phyloP scores from a whole-genome alignment of 2,329 filamentous ascomycete genomes.

The Fusarium denticulatum region DNA sequence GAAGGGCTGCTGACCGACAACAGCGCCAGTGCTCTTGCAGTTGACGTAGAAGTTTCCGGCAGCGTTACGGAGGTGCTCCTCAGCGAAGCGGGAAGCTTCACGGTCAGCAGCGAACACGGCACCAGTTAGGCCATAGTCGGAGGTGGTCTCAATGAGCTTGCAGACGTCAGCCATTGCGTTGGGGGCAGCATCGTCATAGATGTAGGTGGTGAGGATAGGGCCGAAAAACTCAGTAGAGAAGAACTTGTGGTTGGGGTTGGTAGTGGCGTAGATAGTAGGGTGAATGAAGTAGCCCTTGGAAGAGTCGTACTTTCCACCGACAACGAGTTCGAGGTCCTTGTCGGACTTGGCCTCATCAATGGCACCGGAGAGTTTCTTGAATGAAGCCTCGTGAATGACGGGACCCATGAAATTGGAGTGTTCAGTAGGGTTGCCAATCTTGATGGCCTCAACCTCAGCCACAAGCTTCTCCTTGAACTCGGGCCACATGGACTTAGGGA shows the following conservation, averaged over 20 bases:
- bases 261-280: slow-evolving; percentile 83
- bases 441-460: slow-evolving; percentile 74
- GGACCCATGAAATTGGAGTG: slow-evolving; percentile 86
- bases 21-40: slow-evolving; percentile 80
- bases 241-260: slow-evolving; percentile 77
- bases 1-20: slow-evolving; percentile 79
- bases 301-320: slow-evolving; percentile 80
- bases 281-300: slow-evolving; percentile 84
- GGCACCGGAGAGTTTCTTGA: slow-evolving; percentile 79
- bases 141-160: slow-evolving; percentile 74
- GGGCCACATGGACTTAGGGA: slow-evolving; percentile 78
- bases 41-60: slow-evolving; percentile 90
- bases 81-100: slow-evolving; percentile 71
- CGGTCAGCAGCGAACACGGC: slow-evolving; percentile 79
- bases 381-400: slow-evolving; percentile 83
- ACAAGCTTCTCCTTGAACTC: slow-evolving; percentile 74
- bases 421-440: slow-evolving; percentile 74
- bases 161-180: slow-evolving; percentile 68
- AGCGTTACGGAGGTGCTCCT: slow-evolving; percentile 75
- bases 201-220: slow-evolving; percentile 76
- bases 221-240: slow-evolving; percentile 85
- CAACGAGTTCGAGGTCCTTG: slow-evolving; percentile 74
- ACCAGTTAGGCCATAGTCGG: slow-evolving; percentile 82
- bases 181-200: slow-evolving; percentile 75
- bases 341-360: slow-evolving; percentile 86